phyloP scores from a whole-genome alignment of 345 rosid species.

The Psidium guajava region DNA sequence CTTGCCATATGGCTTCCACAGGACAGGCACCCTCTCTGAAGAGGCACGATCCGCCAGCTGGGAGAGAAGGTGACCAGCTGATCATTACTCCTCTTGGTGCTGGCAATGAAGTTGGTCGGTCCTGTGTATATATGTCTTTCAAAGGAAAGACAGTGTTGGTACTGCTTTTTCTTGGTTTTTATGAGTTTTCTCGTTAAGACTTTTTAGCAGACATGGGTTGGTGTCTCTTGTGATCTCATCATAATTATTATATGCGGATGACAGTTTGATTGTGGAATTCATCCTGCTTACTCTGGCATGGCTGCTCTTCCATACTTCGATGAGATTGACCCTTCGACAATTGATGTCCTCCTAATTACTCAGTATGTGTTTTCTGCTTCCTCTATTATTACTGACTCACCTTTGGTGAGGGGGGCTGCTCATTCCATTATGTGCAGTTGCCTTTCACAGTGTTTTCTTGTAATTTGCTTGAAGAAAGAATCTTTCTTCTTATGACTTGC shows the following conservation, averaged over 20 bases:
- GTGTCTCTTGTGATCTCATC: not conserved
- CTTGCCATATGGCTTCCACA: slow-evolving; percentile 32
- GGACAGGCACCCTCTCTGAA: slow-evolving; percentile 42
- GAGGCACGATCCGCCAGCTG: slow-evolving; percentile 46
- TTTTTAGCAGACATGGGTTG: not conserved
- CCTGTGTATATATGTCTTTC: slow-evolving; percentile 79
- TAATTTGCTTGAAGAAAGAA: not conserved
- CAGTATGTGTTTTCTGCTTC: slow-evolving; percentile 23
- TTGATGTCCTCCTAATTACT: slow-evolving; percentile 80
- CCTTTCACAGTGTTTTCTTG: not conserved
- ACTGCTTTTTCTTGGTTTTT: not conserved
- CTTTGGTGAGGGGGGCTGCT: not conserved
- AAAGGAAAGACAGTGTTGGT: slow-evolving; percentile 76
- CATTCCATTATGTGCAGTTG: not conserved
- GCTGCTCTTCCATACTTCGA: slow-evolving; percentile 88
- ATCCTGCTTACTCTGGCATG: slow-evolving; percentile 92
- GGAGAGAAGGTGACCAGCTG: slow-evolving; percentile 69
- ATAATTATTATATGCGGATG: not conserved
- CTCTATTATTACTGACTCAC: not conserved
- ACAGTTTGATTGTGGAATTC: slow-evolving; percentile 90
- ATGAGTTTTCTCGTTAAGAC: not conserved
- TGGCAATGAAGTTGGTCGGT: slow-evolving; percentile 90
- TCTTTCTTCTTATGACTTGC: not conserved
- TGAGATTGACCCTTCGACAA: slow-evolving; percentile 85
- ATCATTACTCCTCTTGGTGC: slow-evolving; percentile 73